Conservation (phyloP, 2,329 filamentous ascomycete genomes). For the Penicillium vulpinum region DNA sequence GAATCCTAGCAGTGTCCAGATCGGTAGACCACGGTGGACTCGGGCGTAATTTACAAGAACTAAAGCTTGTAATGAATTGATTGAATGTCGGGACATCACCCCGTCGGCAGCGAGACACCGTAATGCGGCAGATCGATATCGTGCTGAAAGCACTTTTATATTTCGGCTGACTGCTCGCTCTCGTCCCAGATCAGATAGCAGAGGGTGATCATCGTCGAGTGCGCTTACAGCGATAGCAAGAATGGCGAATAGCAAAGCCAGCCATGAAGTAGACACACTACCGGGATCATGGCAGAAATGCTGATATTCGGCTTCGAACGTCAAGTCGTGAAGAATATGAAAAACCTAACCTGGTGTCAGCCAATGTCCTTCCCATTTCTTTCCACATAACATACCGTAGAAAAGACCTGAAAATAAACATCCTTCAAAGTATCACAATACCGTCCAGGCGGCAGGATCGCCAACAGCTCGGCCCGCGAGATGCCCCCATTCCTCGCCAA, state of each 20-base stretch:
- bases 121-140: constrained; percentile 41
- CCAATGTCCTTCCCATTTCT: constrained; percentile 2
- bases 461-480: constrained; percentile 33
- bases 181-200: constrained; percentile 40
- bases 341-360: constrained; percentile 31
- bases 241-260: constrained; percentile 43
- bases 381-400: constrained; percentile 31
- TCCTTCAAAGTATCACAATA: constrained; percentile 41
- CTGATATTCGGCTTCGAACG: constrained; percentile 42
- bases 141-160: constrained; percentile 37
- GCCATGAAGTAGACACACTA: constrained; percentile 39
- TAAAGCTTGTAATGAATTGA: constrained; percentile 43
- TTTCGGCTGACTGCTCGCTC: constrained; percentile 39
- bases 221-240: constrained; percentile 42
- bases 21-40: constrained; percentile 36
- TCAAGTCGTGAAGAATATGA: constrained; percentile 45
- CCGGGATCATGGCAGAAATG: constrained; percentile 38
- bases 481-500: constrained; percentile 28
- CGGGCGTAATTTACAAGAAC: constrained; percentile 44
- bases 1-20: constrained; percentile 43
- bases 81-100: constrained; percentile 41
- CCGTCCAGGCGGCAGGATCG: constrained; percentile 35
- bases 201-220: constrained; percentile 37
- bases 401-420: constrained; percentile 41
- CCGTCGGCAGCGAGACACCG: constrained; percentile 42